These are phyloP conservation scores for Cytidiella melzeri DNA, from an alignment of 768 basidiomycete species.

Conservation along the genomic window DNA sequence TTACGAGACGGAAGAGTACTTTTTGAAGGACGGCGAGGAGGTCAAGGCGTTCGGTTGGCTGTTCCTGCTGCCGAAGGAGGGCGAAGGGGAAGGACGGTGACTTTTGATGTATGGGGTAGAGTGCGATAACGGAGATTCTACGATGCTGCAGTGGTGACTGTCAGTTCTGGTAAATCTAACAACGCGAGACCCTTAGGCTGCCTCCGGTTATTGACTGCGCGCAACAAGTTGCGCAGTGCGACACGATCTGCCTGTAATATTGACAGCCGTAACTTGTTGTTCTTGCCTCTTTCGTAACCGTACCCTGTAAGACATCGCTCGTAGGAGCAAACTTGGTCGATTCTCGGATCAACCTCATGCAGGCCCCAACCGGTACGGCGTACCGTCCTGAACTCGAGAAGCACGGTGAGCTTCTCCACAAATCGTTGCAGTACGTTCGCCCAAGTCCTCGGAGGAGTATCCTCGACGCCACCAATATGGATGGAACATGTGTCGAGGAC, in stretches of 20 bases:
- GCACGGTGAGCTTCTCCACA: slow-evolving; percentile 8
- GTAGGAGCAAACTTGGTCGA: slow-evolving; percentile 1
- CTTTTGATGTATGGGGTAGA: too few species aligned
- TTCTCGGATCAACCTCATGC: slow-evolving; percentile 2
- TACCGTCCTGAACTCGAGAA: slow-evolving; percentile 8
- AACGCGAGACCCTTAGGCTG: background rate
- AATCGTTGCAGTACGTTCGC: slow-evolving; percentile 12
- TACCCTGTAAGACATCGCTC: slow-evolving; percentile 5
- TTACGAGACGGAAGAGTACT: slow-evolving; percentile 57
- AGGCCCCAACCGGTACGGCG: slow-evolving; percentile 12
- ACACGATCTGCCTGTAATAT: slow-evolving; percentile 3
- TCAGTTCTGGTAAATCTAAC: slow-evolving; percentile 1
- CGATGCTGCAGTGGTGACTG: background rate
- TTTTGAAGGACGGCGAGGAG: slow-evolving; percentile 51
- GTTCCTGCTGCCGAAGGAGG: slow-evolving; percentile 32
- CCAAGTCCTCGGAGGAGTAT: slow-evolving; percentile 9
- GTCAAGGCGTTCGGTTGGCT: slow-evolving; percentile 60
- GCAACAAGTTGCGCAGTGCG: slow-evolving; percentile 4
- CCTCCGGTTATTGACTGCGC: slow-evolving; percentile 3
- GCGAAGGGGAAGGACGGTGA: background rate
- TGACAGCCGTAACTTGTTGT: background rate
- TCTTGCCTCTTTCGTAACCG: slow-evolving; percentile 2
- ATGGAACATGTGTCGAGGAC: slow-evolving; percentile 18
- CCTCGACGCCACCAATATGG: background rate
- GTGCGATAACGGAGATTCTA: background rate